Percentiles rank a stretch among this genome's conserved stretches.
Conservation (phyloP, 2,329 filamentous ascomycete genomes). For the Stagonosporopsis chrysanthemi region DNA sequence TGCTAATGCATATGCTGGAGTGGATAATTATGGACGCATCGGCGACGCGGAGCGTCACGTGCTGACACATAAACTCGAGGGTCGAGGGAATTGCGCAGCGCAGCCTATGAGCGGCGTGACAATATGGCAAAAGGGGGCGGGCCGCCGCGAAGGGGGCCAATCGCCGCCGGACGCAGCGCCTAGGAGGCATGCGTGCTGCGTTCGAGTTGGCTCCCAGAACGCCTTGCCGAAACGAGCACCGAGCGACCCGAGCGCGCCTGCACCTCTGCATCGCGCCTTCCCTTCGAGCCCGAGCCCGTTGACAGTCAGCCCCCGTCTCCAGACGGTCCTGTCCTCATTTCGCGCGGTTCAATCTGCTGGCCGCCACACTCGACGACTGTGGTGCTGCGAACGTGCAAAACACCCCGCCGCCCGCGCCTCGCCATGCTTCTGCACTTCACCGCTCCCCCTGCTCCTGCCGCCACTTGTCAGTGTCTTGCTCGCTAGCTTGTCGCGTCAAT, state of each 20-base stretch:
- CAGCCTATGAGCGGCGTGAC: conserved; percentile 23
- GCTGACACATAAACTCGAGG: conserved; percentile 11
- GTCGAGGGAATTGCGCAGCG: conserved; percentile 16
- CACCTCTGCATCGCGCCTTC: conserved; percentile 29
- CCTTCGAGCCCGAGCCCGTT: conserved; percentile 33
- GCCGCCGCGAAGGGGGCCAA: conserved; percentile 26
- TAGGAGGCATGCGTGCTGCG: conserved; percentile 8
- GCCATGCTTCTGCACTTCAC: conserved; percentile 33
- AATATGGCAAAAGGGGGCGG: conserved; percentile 40
- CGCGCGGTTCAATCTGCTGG: conserved; percentile 30
- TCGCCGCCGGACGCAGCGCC: conserved; percentile 16
- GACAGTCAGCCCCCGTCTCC: conserved; percentile 34
- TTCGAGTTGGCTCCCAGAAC: conserved; percentile 16
- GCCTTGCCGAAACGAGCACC: conserved; percentile 13
- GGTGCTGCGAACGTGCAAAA: conserved; percentile 17
- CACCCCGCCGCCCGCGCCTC: conserved; percentile 15
- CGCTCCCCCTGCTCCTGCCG: conserved; percentile 23
- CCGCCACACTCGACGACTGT: conserved; percentile 25
- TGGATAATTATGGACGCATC: conserved; percentile 22
- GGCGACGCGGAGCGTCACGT: conserved; percentile 34
- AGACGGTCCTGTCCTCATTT: conserved; percentile 39
- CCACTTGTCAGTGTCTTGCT: conserved; percentile 26
- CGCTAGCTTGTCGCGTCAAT: conserved; percentile 25
- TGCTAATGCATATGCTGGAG: conserved; percentile 30
- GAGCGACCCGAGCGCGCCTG: conserved; percentile 31